Conservation (phyloP, 2,329 filamentous ascomycete genomes). For the Aspergillus hortae region DNA sequence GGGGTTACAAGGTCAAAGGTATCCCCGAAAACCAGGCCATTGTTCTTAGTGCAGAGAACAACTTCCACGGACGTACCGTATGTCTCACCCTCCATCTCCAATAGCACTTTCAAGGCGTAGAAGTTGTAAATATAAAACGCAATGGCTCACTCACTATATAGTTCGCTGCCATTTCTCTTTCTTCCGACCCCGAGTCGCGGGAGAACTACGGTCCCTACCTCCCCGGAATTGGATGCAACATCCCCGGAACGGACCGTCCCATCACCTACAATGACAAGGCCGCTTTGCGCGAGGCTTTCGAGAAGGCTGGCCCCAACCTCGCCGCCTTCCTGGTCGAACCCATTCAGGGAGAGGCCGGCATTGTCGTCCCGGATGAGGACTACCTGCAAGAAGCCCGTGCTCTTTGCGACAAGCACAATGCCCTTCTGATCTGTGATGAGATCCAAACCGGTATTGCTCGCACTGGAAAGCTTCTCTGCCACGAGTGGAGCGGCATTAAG, state of each 20-base stretch:
- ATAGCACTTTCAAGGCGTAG: too few relatives aligned
- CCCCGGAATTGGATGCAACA: slow-evolving; percentile 75
- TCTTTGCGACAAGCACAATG: slow-evolving; percentile 92
- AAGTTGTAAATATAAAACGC: too few relatives aligned
- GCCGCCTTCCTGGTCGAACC: slow-evolving; percentile 94
- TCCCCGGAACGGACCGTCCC: slow-evolving; percentile 69
- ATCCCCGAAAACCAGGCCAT: slow-evolving; percentile 80
- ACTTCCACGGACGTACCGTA: slow-evolving; percentile 95
- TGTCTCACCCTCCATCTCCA: slow-evolving; percentile 31
- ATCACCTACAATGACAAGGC: slow-evolving; percentile 84
- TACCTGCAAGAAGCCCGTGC: slow-evolving; percentile 78
- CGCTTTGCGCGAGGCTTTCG: slow-evolving; percentile 74
- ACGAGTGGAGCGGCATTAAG: slow-evolving; percentile 92
- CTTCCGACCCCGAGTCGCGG: slow-evolving; percentile 89
- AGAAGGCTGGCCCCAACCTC: slow-evolving; percentile 76
- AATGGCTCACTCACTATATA: slow-evolving; percentile 30
- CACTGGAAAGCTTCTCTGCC: slow-evolving; percentile 89
- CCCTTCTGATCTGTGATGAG: slow-evolving; percentile 94
- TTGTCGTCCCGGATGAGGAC: slow-evolving; percentile 86
- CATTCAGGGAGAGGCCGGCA: slow-evolving; percentile 95
- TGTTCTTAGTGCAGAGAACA: slow-evolving; percentile 80
- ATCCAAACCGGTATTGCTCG: slow-evolving; percentile 97
- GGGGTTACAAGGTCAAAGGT: slow-evolving; percentile 95
- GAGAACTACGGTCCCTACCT: slow-evolving; percentile 97
- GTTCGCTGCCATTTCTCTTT: slow-evolving; percentile 95